Base-by-base conservation (phyloP, 2,329 filamentous ascomycete species). In the Phialemonium atrogriseum region DNA sequence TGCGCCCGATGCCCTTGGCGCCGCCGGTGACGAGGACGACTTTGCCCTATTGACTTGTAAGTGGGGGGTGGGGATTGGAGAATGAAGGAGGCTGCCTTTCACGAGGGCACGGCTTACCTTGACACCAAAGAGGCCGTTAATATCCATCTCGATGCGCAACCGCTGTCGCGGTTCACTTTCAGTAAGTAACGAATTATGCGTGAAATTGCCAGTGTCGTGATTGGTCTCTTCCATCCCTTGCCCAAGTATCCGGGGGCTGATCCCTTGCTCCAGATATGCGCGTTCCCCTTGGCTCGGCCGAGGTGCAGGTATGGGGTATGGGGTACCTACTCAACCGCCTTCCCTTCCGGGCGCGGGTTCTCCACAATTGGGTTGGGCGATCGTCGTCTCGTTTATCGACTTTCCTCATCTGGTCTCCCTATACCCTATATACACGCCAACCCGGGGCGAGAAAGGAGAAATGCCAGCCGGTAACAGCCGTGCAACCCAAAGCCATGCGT, bases 1-100 rank as follows among this genome's bases (percentile, higher is more conserved):
- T 81, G 37, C 70, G 70, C 11, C 77, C 77, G 40, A 81, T 73
- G 41, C 76, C 77, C 48, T 78, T 72, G 27, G 66, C 69, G 32
- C 68, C 61, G 55, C 72, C 72, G 5, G 71, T 76, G 32, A 76
- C 61, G 36, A 76, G 63, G 43, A 73, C 68, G 32, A 71, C 66
- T 58, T 76, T 77, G 51, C 59, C 69, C 64, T 70, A 18, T 3
- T 9, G 27, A 8, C 10, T 30, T 30, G 25, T 37, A 27, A 35
- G 15, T 33, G 40, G 19, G 7, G 27, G 30, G 20, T 11, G 12
- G 25, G 17, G 13, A 20, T 24, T 8, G 19, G 28, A n/a, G 31
- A 33, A 10, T 22, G 30, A 23, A 11, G 20, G 24, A 31, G 7
- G 16, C 34, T 24, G n/a, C n/a, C n/a, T n/a, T 17, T 32, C n/a